Base-by-base conservation (phyloP, 768 basidiomycete genomes). In the Pulveroboletus ravenelii region DNA sequence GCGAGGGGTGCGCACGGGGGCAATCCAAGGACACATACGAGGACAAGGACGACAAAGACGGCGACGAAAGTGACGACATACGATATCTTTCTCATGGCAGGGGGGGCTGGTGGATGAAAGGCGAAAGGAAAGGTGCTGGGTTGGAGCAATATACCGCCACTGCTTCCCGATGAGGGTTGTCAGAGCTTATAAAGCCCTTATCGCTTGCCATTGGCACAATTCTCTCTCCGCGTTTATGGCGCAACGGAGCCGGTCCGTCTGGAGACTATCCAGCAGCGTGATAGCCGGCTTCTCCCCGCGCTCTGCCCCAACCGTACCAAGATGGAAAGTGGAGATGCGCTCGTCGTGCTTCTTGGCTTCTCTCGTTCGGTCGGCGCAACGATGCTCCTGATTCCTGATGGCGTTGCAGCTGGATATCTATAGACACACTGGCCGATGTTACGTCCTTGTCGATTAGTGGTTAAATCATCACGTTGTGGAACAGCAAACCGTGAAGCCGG, bases 61-160 rank as follows among this genome's bases (percentile, higher is more conserved):
- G 79, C 78, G 51, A 80, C 55, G 56, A 87, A 84, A 0, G 85
- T 78, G 45, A 85, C 54, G 25, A 77, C 78, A 55, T 89, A 89
- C 1, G 84, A 87, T 1, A 75, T 79, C 60, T 85, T 87, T 55
- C 85, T 74, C 85, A 87, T 85, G 27, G 47, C 61, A 44, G 42
- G 35, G 12, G 27, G n/a, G n/a, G n/a, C n/a, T n/a, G n/a, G 32
- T 25, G 41, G 45, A 29, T 15, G 43, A 18, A 35, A 6, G 32
- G 23, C 10, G 38, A 31, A 18, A 20, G n/a, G 6, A 38, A 38
- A 56, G 17, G 15, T 12, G 42, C 9, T 29, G 14, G 14, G 17
- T 25, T 29, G 10, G 25, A 17, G 9, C 8, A 15, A 43, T 5
- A 15, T 30, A 14, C 14, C 13, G 42, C 42, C 43, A 23, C 31